A percentile compares a stretch with the other conserved stretches of the same genome.
Evolutionary conservation across 73 alveolate species (phyloP).

Genomic region (Stentor coeruleus): DNA sequence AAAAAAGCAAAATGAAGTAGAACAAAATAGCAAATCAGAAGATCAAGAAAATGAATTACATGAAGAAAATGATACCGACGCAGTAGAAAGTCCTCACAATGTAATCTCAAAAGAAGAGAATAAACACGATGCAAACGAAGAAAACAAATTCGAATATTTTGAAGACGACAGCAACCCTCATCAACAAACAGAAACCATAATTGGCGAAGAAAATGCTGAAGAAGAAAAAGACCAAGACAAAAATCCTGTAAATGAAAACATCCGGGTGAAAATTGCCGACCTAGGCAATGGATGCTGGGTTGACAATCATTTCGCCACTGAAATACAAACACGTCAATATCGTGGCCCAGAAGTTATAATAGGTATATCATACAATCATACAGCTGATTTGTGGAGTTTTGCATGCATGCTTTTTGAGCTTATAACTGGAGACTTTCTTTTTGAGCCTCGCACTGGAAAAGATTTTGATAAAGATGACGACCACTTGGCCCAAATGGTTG

Average conservation of each 20-base stretch:
- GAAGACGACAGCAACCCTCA: conserved; percentile 25
- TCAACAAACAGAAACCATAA: too few species aligned
- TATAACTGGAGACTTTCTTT: conserved; percentile 98
- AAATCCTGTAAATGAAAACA: conserved; percentile 35
- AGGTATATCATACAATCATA: conserved; percentile 86
- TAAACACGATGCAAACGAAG: neutral
- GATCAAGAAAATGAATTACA: neutral
- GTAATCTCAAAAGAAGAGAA: neutral
- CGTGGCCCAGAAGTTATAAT: conserved; percentile 98
- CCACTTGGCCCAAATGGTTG: conserved; percentile 70
- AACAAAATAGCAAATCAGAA: too few species aligned
- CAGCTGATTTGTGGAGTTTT: conserved; percentile 97
- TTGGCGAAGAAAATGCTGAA: too few species aligned
- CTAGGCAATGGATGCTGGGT: conserved; percentile 94
- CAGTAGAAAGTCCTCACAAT: neutral
- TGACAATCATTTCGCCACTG: conserved; percentile 84
- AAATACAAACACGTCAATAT: conserved; percentile 91
- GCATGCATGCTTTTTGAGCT: conserved; percentile 96
- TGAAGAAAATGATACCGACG: neutral
- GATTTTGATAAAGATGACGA: conserved; percentile 77
- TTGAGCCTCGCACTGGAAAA: conserved; percentile 69
- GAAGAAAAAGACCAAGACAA: neutral
- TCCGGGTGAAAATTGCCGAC: conserved; percentile 77
- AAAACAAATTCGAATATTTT: neutral
- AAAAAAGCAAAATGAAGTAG: neutral